Conservation (phyloP, 345 rosid genomes). For the Arabidopsis arenosa region DNA sequence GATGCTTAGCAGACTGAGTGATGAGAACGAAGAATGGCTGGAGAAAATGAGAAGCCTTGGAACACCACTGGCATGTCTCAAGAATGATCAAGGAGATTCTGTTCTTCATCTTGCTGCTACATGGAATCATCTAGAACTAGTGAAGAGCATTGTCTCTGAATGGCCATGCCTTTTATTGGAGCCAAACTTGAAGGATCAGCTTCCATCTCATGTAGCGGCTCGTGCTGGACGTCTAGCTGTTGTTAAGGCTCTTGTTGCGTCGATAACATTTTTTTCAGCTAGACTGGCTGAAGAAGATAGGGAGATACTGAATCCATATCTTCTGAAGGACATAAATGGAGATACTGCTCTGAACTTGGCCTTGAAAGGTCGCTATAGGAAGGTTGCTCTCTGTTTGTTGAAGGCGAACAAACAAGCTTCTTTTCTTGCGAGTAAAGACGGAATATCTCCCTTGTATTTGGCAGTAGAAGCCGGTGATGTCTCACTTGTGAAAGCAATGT, state of each 20-base stretch:
- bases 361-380: not conserved
- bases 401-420: not conserved
- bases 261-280: not conserved
- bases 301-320: not conserved
- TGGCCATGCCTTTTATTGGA: not conserved
- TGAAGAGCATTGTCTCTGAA: not conserved
- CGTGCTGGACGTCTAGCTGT: not conserved
- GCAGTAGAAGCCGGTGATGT: conserved; percentile 14
- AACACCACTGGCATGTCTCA: not conserved
- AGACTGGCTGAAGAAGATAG: not conserved
- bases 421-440: not conserved
- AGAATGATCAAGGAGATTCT: not conserved
- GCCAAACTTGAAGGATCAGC: not conserved
- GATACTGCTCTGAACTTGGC: conserved; percentile 46
- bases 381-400: not conserved
- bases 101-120: not conserved
- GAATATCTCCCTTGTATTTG: conserved; percentile 30
- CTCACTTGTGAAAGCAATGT: conserved; percentile 14
- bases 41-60: not conserved
- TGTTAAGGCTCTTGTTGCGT: not conserved
- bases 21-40: not conserved
- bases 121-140: not conserved
- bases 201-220: conserved; percentile 34
- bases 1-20: not conserved
- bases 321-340: conserved; percentile 13